Evolutionary conservation across 257 asterid species (phyloP).

Genomic region (Ligustrum vulgare): DNA sequence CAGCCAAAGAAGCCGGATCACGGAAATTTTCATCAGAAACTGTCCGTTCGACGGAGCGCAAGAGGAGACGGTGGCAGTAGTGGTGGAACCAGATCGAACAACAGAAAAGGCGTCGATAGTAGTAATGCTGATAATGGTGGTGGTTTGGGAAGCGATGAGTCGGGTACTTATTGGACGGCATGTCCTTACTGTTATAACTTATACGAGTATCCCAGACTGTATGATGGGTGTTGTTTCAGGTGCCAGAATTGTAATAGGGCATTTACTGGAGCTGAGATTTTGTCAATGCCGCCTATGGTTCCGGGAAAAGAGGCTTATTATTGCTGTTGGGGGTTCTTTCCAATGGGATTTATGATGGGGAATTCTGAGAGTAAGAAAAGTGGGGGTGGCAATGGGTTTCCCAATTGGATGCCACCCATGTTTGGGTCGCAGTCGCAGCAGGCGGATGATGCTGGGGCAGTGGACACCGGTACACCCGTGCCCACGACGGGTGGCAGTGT

Average conservation of each 20-base stretch:
- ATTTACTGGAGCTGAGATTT: constrained; percentile 64
- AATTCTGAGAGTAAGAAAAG: constrained; percentile 24
- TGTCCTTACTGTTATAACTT: constrained; percentile 89
- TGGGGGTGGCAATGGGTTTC: constrained; percentile 39
- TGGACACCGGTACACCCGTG: constrained; percentile 7
- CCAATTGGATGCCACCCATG: constrained; percentile 85
- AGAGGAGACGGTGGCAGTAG: constrained; percentile 26
- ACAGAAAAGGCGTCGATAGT: constrained; percentile 1
- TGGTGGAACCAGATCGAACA: constrained; percentile 19
- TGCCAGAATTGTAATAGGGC: constrained; percentile 77
- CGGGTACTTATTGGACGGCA: constrained; percentile 65
- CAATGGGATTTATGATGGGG: constrained; percentile 64
- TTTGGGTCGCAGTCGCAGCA: constrained; percentile 36
- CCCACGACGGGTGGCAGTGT: constrained; percentile 11
- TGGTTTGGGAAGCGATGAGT: constrained; percentile 1
- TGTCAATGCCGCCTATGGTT: constrained; percentile 69
- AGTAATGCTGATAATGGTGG: constrained; percentile 2
- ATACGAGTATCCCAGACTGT: constrained; percentile 65
- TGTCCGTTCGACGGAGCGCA: constrained; percentile 68
- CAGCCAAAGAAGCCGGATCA: constrained; percentile 24
- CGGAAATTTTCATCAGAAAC: constrained; percentile 36
- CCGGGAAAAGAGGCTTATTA: constrained; percentile 84
- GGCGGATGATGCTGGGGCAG: constrained; percentile 12
- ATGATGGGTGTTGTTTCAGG: constrained; percentile 73
- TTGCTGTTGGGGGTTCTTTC: constrained; percentile 88